Evolutionary conservation across 805 yeast species (phyloP).

Genomic region (Saccharomycopsis sp.): DNA sequence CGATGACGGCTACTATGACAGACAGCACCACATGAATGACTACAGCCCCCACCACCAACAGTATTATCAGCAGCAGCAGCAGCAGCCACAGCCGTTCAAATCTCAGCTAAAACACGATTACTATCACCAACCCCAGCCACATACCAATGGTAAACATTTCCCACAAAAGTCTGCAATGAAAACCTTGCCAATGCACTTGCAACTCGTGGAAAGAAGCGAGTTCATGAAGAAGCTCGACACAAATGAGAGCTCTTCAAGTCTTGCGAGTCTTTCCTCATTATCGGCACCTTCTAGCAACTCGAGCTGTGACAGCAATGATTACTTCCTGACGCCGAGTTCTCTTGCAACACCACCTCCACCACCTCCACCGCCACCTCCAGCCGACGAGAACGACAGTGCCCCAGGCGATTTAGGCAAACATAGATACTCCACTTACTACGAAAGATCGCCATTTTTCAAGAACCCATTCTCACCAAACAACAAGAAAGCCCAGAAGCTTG

Average conservation of each 20-base stretch:
- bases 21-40: no score
- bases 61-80: no score
- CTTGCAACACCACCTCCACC: neutral
- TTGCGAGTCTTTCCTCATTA: slow-evolving; percentile 6
- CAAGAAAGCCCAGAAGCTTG: slow-evolving; percentile 7
- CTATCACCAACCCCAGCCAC: no score
- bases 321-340: neutral
- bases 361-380: neutral
- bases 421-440: slow-evolving; percentile 19
- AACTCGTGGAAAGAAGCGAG: slow-evolving; percentile 17
- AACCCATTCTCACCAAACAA: slow-evolving; percentile 16
- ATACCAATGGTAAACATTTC: no score
- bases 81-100: no score
- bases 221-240: slow-evolving; percentile 9
- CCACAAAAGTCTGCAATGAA: neutral
- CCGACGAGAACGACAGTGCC: neutral
- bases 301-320: no score
- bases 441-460: slow-evolving; percentile 18
- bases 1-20: no score
- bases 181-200: slow-evolving; percentile 14
- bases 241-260: slow-evolving; percentile 7
- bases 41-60: no score
- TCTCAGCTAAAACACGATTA: no score
- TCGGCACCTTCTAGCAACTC: neutral
- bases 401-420: slow-evolving; percentile 16